A percentile compares a stretch with the other conserved stretches of the same genome.
Conservation (phyloP, 1,284 basidiomycete species). For the Volvariella volvacea region DNA sequence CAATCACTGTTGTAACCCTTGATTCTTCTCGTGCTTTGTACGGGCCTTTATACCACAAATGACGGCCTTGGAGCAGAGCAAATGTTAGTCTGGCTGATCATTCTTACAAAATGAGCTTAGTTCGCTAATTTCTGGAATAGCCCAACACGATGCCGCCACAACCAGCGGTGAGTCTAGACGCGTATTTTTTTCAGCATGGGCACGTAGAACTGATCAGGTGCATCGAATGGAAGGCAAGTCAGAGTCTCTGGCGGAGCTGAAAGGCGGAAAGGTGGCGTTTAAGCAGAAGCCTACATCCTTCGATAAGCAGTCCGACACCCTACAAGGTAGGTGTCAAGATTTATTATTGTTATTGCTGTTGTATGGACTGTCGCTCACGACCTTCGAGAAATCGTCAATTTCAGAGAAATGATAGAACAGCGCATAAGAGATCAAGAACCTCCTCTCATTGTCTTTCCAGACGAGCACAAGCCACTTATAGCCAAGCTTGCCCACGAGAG, state of each 20-base stretch:
- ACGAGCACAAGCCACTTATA: conserved; percentile 65
- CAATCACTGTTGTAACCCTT: too few species aligned
- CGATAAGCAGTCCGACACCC: conserved; percentile 73
- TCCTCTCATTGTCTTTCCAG: conserved; percentile 51
- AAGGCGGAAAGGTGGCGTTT: conserved; percentile 70
- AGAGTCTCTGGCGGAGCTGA: conserved; percentile 50
- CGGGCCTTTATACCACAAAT: conserved; percentile 19
- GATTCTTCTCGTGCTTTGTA: conserved; percentile 4
- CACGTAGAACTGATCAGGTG: too few species aligned
- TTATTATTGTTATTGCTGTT: conserved; percentile 4
- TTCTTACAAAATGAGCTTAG: not conserved
- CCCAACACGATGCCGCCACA: too few species aligned
- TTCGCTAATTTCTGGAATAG: too few species aligned
- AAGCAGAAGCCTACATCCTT: conserved; percentile 74
- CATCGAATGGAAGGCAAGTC: conserved; percentile 22
- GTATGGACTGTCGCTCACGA: not conserved
- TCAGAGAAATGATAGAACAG: conserved; percentile 60
- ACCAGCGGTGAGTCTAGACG: too few species aligned
- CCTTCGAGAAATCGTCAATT: conserved; percentile 60
- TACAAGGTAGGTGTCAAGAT: conserved; percentile 56
- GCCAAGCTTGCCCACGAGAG: conserved; percentile 80
- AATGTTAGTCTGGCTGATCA: conserved; percentile 22
- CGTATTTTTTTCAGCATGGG: not conserved
- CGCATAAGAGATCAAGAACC: conserved; percentile 36
- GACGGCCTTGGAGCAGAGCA: conserved; percentile 26